A percentile compares a stretch with the other conserved stretches of the same genome.
These are phyloP conservation scores for Trichoderma gracile DNA, from an alignment of 2,329 filamentous ascomycete species.

Conservation along the genomic window DNA sequence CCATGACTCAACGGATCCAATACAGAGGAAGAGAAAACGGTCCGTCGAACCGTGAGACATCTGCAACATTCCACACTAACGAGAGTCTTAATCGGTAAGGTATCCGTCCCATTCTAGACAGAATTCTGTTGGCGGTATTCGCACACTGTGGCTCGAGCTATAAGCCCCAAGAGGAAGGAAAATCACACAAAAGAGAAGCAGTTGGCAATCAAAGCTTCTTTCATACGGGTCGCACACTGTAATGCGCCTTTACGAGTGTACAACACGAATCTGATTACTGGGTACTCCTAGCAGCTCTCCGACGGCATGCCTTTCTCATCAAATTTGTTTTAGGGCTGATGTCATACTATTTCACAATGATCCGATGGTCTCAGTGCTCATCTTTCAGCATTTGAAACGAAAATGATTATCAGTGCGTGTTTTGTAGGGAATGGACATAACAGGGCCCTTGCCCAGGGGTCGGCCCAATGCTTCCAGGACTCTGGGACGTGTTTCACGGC, in stretches of 20 bases:
- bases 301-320: neutral
- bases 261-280: neutral
- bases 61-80: neutral
- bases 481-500: slow-evolving; percentile 6
- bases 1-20: neutral
- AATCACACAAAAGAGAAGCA: neutral
- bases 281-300: neutral
- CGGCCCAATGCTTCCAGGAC: neutral
- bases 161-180: neutral
- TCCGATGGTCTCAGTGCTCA: neutral
- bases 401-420: neutral
- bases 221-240: neutral
- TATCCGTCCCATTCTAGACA: neutral
- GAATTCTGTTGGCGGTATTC: neutral
- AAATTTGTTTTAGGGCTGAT: neutral
- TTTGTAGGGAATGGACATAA: neutral
- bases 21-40: neutral
- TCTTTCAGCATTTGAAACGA: neutral
- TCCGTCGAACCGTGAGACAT: slow-evolving; percentile 3
- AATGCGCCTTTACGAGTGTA: neutral
- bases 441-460: neutral
- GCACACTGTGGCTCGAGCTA: neutral
- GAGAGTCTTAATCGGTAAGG: too few relatives aligned
- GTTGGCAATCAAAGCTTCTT: neutral
- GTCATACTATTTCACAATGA: neutral